phyloP scores from a whole-genome alignment of 345 rosid species.

The Populus davidiana region DNA sequence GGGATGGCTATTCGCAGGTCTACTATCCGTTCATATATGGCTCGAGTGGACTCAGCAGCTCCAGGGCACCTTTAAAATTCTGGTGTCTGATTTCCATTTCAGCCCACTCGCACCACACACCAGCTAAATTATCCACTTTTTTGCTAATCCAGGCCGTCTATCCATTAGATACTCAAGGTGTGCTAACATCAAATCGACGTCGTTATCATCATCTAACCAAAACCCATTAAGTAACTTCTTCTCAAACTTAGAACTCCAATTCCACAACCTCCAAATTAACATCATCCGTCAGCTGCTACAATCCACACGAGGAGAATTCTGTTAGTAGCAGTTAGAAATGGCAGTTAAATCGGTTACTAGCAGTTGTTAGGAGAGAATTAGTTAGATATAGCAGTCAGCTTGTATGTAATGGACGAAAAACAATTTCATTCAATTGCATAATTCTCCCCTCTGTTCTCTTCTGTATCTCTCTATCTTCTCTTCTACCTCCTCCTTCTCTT shows the following conservation, averaged over 20 bases:
- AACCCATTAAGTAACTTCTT: conserved; percentile 75
- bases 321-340: too few relatives aligned
- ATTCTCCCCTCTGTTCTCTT: too few relatives aligned
- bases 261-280: conserved; percentile 80
- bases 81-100: conserved; percentile 91
- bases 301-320: too few relatives aligned
- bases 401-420: too few relatives aligned
- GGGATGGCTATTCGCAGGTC: conserved; percentile 96
- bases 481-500: too few relatives aligned
- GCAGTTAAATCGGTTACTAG: too few relatives aligned
- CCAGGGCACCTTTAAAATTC: conserved; percentile 81
- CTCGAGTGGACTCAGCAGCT: conserved; percentile 86
- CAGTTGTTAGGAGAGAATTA: too few relatives aligned
- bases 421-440: too few relatives aligned
- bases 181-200: conserved; percentile 83
- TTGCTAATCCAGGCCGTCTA: conserved; percentile 88
- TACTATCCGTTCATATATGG: conserved; percentile 86
- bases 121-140: conserved; percentile 84
- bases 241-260: conserved; percentile 59
- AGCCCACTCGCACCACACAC: conserved; percentile 97
- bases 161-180: conserved; percentile 70
- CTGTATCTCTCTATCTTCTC: too few relatives aligned
- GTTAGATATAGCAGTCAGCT: too few relatives aligned
- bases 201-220: conserved; percentile 85
- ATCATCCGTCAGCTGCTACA: conserved; percentile 41